Evolutionary conservation across 2,329 filamentous ascomycete genomes (phyloP).

Genomic region (Dactylonectria macrodidyma): DNA sequence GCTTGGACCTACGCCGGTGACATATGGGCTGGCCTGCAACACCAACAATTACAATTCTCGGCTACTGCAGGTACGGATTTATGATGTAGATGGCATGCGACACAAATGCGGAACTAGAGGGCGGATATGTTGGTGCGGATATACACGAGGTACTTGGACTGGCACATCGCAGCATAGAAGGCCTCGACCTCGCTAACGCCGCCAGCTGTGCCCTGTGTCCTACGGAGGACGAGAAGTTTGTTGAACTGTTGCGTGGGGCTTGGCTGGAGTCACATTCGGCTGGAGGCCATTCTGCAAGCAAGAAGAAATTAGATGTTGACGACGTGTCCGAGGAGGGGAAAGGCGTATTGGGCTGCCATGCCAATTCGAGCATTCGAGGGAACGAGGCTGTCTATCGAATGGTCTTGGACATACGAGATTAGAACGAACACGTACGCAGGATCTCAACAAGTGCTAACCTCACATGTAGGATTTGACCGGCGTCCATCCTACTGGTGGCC

Average conservation of each 20-base stretch:
- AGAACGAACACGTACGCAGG: conserved; percentile 38
- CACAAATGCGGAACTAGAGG: conserved; percentile 22
- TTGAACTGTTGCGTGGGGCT: conserved; percentile 23
- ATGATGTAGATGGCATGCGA: conserved; percentile 20
- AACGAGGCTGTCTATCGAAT: conserved; percentile 9
- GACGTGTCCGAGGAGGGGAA: conserved; percentile 8
- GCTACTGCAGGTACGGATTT: conserved; percentile 35
- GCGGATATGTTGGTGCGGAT: conserved; percentile 13
- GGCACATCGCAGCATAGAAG: conserved; percentile 1
- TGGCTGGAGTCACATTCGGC: conserved; percentile 26
- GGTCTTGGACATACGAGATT: conserved; percentile 15
- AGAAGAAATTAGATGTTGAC: conserved; percentile 15
- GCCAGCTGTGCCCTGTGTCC: conserved; percentile 4
- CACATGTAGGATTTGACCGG: conserved; percentile 28
- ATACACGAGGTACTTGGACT: conserved; percentile 14
- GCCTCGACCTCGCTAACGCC: conserved; percentile 16
- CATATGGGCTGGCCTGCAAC: conserved; percentile 1
- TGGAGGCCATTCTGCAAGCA: conserved; percentile 16
- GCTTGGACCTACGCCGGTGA: conserved; percentile 7
- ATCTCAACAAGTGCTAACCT: conserved; percentile 25
- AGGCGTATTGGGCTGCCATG: neutral
- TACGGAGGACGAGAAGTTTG: conserved; percentile 22
- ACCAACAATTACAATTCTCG: conserved; percentile 19
- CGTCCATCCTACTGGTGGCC: conserved; percentile 30
- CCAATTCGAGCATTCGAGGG: neutral